Base-by-base conservation (phyloP, 306 rosid species). In the Medicago lupulina region DNA sequence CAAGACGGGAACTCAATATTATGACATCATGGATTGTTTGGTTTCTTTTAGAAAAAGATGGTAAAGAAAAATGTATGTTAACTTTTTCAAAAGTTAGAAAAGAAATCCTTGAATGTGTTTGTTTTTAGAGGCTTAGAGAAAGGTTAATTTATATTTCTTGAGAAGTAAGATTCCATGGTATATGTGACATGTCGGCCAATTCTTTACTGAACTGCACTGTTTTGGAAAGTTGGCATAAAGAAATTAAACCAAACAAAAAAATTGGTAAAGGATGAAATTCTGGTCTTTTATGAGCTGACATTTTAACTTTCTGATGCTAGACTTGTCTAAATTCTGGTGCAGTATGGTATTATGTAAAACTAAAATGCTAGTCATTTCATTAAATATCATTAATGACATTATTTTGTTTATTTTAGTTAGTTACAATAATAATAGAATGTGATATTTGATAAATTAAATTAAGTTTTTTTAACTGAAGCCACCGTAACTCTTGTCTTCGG, bases 221-320 rank as follows among this genome's bases (percentile, higher is more conserved):
- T 17, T 54, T 17, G 23, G 54, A 49, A 49, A 49, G 6, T 10
- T 25, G 59, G 17, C 11, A 1, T 41, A 14, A 46, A 51, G 67
- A 63, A 78, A 71, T 23, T 18, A 51, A 53, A 64, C 14, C 50
- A 21, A 9, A 64, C 53, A 78, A 72, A 21, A n/a, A n/a, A n/a
- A n/a, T n/a, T n/a, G 23, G n/a, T 72, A 28, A 53, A 40, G 2
- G 28, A 50, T 62, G 59, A 10, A 17, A 38, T 49, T 0, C 23
- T 82, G 61, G 73, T 71, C 81, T 73, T 85, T 85, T 21, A 70
- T 84, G 86, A 82, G 90, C 41, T 85, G 85, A 83, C 23, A 21
- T 21, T 21, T 21, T 21, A 21, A 21, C 23, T 21, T 21, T 21
- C 23, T 21, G 23, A 21, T 21, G 23, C 23, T 21, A 21, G 23